Evolutionary conservation across 352 stramenopile genomes (phyloP).

Genomic region (Phytopythium kandeliae): DNA sequence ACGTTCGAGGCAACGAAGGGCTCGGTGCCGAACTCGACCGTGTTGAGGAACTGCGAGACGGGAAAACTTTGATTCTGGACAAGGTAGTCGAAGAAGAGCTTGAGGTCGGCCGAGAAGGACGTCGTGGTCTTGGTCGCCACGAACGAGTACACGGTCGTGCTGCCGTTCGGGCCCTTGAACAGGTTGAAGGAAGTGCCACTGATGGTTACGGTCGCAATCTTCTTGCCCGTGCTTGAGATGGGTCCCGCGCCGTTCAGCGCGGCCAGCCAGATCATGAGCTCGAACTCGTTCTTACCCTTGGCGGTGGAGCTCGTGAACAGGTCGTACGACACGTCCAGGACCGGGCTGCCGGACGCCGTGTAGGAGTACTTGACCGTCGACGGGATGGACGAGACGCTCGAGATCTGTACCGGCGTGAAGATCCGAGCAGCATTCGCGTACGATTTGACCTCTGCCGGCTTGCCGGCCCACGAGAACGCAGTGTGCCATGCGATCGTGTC

Average conservation of each 20-base stretch:
- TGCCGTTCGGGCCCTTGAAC: conserved; percentile 28
- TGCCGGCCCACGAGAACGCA: conserved; percentile 16
- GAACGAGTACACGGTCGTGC: conserved; percentile 29
- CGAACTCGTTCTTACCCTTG: conserved; percentile 19
- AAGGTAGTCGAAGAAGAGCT: conserved; percentile 22
- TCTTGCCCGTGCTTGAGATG: conserved; percentile 21
- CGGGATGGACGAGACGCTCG: conserved; percentile 22
- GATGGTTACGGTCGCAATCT: conserved; percentile 20
- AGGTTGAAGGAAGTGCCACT: conserved; percentile 22
- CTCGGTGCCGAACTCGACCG: conserved; percentile 24
- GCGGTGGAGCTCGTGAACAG: conserved; percentile 29
- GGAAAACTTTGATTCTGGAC: conserved; percentile 11
- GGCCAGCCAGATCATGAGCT: conserved; percentile 34
- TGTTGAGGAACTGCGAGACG: conserved; percentile 19
- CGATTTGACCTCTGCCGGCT: conserved; percentile 17
- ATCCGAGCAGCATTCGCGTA: conserved; percentile 19
- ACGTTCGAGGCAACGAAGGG: conserved; percentile 24
- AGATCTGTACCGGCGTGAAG: conserved; percentile 19
- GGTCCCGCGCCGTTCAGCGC: conserved; percentile 24
- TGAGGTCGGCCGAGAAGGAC: conserved; percentile 26
- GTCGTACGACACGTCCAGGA: conserved; percentile 22
- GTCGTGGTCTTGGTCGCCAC: conserved; percentile 20
- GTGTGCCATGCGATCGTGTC: conserved; percentile 16
- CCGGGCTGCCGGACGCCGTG: conserved; percentile 15
- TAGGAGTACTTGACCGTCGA: conserved; percentile 28